Evolutionary conservation across 2,329 filamentous ascomycete species (phyloP).

Genomic region (Alternaria sp.): DNA sequence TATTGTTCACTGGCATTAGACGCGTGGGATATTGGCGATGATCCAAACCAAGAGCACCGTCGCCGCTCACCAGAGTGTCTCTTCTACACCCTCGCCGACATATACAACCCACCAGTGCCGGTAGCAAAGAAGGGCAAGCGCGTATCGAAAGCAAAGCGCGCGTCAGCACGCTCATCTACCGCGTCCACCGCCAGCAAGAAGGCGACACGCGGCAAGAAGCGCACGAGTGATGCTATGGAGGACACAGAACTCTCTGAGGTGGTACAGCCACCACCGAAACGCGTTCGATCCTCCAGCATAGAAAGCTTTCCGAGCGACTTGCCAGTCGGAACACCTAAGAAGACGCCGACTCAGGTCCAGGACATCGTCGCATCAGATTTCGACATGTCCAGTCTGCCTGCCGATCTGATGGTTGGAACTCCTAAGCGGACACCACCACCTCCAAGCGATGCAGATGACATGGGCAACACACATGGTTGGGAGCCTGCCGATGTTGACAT

Average conservation of each 20-base stretch:
- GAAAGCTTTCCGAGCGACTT: constrained; percentile 34
- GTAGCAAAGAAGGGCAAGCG: constrained; percentile 42
- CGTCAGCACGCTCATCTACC: constrained; percentile 35
- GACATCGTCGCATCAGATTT: constrained; percentile 19
- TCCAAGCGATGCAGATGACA: constrained; percentile 26
- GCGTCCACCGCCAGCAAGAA: constrained; percentile 29
- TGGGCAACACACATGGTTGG: constrained; percentile 64
- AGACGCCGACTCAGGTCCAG: constrained; percentile 22
- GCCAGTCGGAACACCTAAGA: constrained; percentile 36
- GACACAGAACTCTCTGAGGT: background rate
- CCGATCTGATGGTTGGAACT: constrained; percentile 46
- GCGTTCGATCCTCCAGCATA: constrained; percentile 31
- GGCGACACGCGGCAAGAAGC: constrained; percentile 28
- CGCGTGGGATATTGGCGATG: constrained; percentile 92
- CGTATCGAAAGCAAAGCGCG: constrained; percentile 37
- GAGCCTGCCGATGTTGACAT: constrained; percentile 77
- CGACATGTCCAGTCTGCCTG: constrained; percentile 32
- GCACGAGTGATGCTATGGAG: background rate
- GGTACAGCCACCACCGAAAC: constrained; percentile 20
- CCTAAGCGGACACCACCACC: constrained; percentile 41
- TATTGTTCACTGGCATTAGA: constrained; percentile 92
- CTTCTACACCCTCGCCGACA: constrained; percentile 78
- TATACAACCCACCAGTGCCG: constrained; percentile 49
- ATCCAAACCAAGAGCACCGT: constrained; percentile 89
- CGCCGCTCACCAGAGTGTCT: constrained; percentile 79